Evolutionary conservation across 768 basidiomycete species (phyloP).

Genomic region (Psilocybe cubensis): DNA sequence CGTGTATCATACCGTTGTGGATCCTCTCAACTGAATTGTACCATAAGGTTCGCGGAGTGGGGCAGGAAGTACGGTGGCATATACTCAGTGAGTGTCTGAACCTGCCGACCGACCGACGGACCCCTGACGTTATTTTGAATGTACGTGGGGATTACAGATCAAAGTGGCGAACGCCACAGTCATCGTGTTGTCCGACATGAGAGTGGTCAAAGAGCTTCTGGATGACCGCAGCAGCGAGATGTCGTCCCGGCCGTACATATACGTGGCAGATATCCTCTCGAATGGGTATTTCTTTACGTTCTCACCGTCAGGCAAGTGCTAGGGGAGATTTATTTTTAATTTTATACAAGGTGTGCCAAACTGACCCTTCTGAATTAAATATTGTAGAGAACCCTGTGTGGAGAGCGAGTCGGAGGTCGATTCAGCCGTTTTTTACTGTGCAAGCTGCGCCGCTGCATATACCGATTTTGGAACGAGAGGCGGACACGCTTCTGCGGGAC

Average conservation of each 20-base stretch:
- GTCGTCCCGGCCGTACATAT: not conserved
- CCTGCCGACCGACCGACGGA: too few relatives aligned
- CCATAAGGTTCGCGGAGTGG: not conserved
- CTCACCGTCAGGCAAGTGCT: not conserved
- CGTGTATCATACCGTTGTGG: too few relatives aligned
- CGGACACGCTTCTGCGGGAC: not conserved
- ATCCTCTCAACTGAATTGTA: too few relatives aligned
- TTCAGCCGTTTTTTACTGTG: not conserved
- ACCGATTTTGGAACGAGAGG: not conserved
- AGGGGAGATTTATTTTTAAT: not conserved
- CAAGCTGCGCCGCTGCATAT: too few relatives aligned
- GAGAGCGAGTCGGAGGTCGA: not conserved
- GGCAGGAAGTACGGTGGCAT: not conserved
- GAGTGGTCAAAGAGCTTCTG: not conserved
- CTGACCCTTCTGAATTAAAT: too few relatives aligned
- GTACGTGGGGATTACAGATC: too few relatives aligned
- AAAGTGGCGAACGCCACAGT: too few relatives aligned
- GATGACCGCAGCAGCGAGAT: not conserved
- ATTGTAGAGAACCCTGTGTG: not conserved
- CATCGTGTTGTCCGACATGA: not conserved
- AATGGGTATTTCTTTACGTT: not conserved
- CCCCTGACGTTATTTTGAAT: too few relatives aligned
- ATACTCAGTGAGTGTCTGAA: not conserved
- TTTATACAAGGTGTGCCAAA: too few relatives aligned
- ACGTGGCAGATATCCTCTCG: not conserved